Conservation (phyloP, 805 yeast genomes). For the Ogataea nitratoaversa region DNA sequence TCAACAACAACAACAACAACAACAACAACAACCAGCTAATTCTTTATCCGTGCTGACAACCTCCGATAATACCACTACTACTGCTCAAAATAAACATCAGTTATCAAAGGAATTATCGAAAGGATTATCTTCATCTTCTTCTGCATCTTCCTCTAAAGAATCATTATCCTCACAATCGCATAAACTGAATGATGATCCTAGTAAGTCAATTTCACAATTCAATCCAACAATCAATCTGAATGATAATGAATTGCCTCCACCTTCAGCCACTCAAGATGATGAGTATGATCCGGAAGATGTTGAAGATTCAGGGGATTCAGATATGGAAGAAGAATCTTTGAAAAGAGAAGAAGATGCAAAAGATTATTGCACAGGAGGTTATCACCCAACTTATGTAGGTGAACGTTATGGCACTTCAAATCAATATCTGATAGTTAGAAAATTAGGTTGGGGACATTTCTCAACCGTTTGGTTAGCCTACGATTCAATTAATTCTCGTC, state of each 20-base stretch:
- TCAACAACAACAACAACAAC: too few species aligned
- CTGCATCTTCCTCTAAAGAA: background rate
- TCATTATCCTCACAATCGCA: background rate
- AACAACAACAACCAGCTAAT: conserved; percentile 3
- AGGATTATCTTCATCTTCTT: background rate
- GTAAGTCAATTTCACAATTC: too few species aligned
- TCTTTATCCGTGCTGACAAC: background rate
- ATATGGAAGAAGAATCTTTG: conserved; percentile 23
- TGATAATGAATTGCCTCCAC: background rate
- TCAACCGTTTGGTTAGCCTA: conserved; percentile 68
- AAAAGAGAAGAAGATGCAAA: conserved; percentile 44
- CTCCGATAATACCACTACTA: too few species aligned
- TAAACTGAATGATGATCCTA: too few species aligned
- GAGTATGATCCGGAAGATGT: conserved; percentile 24
- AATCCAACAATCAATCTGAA: background rate
- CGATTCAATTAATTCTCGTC: conserved; percentile 34
- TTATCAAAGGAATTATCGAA: conserved; percentile 2
- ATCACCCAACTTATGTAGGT: conserved; percentile 57
- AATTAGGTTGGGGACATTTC: conserved; percentile 71
- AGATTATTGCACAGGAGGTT: conserved; percentile 59
- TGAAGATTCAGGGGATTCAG: conserved; percentile 22
- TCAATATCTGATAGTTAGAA: conserved; percentile 46
- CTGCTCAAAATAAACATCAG: conserved; percentile 1
- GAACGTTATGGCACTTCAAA: conserved; percentile 46
- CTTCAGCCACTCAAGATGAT: too few species aligned